Base-by-base conservation (phyloP, 2,329 filamentous ascomycete genomes). In the Sporothrix pseudoabietina region DNA sequence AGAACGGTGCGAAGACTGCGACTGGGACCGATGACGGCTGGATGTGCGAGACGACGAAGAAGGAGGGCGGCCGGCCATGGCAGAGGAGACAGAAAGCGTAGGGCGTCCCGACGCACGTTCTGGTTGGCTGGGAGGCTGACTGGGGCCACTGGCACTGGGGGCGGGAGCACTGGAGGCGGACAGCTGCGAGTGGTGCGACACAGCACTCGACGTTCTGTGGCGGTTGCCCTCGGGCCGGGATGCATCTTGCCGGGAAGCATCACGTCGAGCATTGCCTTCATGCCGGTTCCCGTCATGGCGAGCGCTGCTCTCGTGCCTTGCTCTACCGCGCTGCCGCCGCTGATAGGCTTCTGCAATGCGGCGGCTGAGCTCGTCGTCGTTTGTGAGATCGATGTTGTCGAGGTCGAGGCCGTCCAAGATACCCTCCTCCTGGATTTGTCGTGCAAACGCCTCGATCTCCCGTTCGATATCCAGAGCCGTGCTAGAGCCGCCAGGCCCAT, bases 311-410 rank as follows among this genome's bases (percentile, higher is more conserved):
- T 66, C 85, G 54, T 83, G 82, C 14, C 87, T 85, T n/a, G 84
- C 80, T 74, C 88, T 83, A 75, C 90, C 89, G 59, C 86, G 87
- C 78, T 97, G 93, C 41, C 93, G 87, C 75, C 93, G 87, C 73
- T 93, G 86, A 79, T 97, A 97, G 1, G 94, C 94, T 78, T 97
- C 93, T 1, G 94, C 94, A 77, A 98, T 97, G 74, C 92, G 90
- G 78, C 95, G 92, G 76, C 93, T 97, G 19, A 98, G 89, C 78
- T 97, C 93, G 78, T 98, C 94, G 79, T 98, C 94, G 78, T 94
- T 92, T 68, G 85, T 89, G 19, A 94, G 86, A 75, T 95, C 94
- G 71, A 98, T 90, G 76, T 94, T 94, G 78, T 96, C 92, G 72
- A 98, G 83, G 79, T 98, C 94, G 65, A 98, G 89, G 22, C 94